Conservation (phyloP, 352 stramenopile species). For the Phytophthora podocarpi region DNA sequence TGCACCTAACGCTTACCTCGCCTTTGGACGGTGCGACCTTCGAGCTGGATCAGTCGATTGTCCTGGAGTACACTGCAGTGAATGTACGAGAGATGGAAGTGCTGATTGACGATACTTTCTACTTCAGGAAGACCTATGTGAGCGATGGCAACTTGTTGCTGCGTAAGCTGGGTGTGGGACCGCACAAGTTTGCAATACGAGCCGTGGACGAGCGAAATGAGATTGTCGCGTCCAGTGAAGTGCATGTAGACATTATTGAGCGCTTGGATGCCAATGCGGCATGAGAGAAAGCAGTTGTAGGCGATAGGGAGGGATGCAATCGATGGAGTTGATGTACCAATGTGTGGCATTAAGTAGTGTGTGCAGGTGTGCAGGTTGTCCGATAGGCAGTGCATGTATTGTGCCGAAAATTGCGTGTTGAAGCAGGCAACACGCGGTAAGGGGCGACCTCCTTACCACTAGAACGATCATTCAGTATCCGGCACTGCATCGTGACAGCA, state of each 20-base stretch:
- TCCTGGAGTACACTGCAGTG: slow-evolving; percentile 45
- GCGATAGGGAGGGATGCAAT: not conserved
- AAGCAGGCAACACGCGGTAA: not conserved
- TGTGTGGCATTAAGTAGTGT: not conserved
- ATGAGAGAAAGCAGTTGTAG: not conserved
- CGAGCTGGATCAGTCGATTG: slow-evolving; percentile 18
- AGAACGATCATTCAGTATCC: slow-evolving; percentile 9
- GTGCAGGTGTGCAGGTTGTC: no score
- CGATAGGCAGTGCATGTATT: no score
- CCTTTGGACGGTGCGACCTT: slow-evolving; percentile 36
- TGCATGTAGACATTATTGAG: slow-evolving; percentile 19
- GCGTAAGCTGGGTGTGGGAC: slow-evolving; percentile 36
- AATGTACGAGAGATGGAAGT: slow-evolving; percentile 42
- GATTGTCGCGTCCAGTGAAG: slow-evolving; percentile 1
- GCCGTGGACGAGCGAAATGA: slow-evolving; percentile 25
- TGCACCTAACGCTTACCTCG: slow-evolving; percentile 28
- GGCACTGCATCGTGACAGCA: not conserved
- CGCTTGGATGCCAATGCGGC: not conserved
- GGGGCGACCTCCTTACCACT: not conserved
- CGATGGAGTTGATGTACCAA: not conserved
- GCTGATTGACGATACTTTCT: slow-evolving; percentile 32
- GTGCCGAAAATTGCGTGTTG: slow-evolving; percentile 6
- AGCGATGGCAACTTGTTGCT: slow-evolving; percentile 51
- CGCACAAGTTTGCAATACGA: slow-evolving; percentile 36
- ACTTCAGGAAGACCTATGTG: slow-evolving; percentile 37